Evolutionary conservation across 805 yeast genomes (phyloP).

Genomic region (Wickerhamiella azymoides): DNA sequence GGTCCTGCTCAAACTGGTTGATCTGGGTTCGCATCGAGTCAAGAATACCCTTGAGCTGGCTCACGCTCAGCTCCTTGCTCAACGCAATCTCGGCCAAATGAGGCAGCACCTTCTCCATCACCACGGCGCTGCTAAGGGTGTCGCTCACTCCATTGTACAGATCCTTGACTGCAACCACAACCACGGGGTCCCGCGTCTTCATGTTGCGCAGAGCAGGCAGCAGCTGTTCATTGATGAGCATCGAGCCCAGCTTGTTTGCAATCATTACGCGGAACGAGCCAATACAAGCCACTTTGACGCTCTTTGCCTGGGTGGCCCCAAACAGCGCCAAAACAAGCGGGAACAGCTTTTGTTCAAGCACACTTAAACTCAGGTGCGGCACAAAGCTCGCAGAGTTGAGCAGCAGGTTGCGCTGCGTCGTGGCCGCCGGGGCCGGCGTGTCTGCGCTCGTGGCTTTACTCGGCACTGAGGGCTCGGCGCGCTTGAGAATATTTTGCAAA

Average conservation of each 20-base stretch:
- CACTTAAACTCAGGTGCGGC: constrained; percentile 46
- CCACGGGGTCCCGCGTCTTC: constrained; percentile 62
- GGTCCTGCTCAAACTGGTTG: constrained; percentile 32
- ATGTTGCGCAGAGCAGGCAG: constrained; percentile 64
- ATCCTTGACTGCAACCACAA: constrained; percentile 37
- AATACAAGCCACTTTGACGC: constrained; percentile 52
- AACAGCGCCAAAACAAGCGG: constrained; percentile 62
- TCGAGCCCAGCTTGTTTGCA: constrained; percentile 39
- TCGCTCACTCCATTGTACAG: constrained; percentile 27
- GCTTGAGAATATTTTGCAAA: constrained; percentile 25
- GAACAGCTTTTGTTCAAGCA: constrained; percentile 59
- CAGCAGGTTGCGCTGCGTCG: constrained; percentile 41
- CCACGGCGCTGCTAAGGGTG: constrained; percentile 34
- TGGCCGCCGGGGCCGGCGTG: constrained; percentile 15
- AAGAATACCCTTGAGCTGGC: constrained; percentile 31
- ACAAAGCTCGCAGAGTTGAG: constrained; percentile 30
- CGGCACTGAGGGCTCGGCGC: constrained; percentile 15
- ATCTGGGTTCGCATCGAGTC: constrained; percentile 31
- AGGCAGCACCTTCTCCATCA: constrained; percentile 44
- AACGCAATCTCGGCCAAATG: constrained; percentile 37
- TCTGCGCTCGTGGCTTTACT: too few species aligned
- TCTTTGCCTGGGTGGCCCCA: constrained; percentile 69
- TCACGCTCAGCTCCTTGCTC: constrained; percentile 30
- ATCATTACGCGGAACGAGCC: constrained; percentile 22
- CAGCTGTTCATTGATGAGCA: constrained; percentile 59